Evolutionary conservation across 2,329 filamentous ascomycete species (phyloP), one percentile per base, ranked within the genome.

Genomic region (Sporothrix protearum): DNA sequence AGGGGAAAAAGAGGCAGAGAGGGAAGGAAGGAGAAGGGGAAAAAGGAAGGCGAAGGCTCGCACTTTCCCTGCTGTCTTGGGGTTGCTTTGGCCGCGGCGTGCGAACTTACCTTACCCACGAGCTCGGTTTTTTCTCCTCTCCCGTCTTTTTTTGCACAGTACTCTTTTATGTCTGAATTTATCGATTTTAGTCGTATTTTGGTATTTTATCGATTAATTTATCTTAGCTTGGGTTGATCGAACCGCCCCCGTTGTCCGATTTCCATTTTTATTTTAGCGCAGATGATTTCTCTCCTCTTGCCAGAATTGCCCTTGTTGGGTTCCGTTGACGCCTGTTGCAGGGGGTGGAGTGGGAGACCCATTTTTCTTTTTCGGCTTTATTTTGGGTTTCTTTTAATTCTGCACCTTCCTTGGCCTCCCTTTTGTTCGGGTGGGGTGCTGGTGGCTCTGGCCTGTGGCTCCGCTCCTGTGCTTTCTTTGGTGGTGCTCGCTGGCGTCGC

Each of bases 61-160:
- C 72, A 61, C 70, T 73, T 71, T 70, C 68, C 57, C 61, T 73
- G 59, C 68, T 73, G 71, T 74, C 72, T 64, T 73, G 55, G 73
- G 74, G 72, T 75, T 73, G 72, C 70, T 72, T 73, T 74, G 73
- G 73, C 72, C 72, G 71, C 71, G 64, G 72, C 71, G 70, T 71
- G 64, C 51, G 59, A 76, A 76, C 74, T 76, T 55, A 69, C 75
- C 75, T 76, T 73, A 76, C 75, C 75, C 75, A 76, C 74, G 74
- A 72, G 71, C 57, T 71, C 59, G 68, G 68, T 66, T 53, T 73
- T 71, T 66, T 67, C 33, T 53, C 47, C 49, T 33, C 57, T n/a
- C 33, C 42, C 51, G 30, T 71, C 61, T 69, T 69, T 69, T 71
- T 36, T 61, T 49, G 3, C 22, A 49, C 25, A 70, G 49, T 68